Percentiles rank a stretch among this genome's conserved stretches.
These are phyloP conservation scores for Encephalitozoon intestinalis DNA, from an alignment of 371 early-diverging fungal genomes.

Conservation along the genomic window DNA sequence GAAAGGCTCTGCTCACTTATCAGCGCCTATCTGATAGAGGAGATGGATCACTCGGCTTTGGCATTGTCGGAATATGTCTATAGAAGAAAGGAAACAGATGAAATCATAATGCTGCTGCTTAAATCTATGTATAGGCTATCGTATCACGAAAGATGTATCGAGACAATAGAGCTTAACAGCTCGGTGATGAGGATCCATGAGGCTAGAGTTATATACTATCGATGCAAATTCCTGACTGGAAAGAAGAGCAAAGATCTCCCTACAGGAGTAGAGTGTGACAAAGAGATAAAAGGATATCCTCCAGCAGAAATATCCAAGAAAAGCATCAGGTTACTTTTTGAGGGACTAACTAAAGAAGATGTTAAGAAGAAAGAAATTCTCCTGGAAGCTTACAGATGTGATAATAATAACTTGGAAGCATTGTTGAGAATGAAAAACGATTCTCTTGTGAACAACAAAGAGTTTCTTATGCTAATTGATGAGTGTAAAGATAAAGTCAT, in stretches of 20 bases:
- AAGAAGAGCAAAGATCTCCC: background rate
- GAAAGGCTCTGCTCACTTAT: slow-evolving; percentile 2
- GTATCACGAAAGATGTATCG: slow-evolving; percentile 5
- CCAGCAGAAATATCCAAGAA: background rate
- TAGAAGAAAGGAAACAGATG: background rate
- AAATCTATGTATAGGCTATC: background rate
- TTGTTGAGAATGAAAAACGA: slow-evolving; percentile 21
- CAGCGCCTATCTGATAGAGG: background rate
- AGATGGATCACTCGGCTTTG: background rate
- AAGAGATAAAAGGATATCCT: background rate
- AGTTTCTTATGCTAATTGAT: background rate
- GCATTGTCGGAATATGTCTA: slow-evolving; percentile 9
- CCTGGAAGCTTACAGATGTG: slow-evolving; percentile 11
- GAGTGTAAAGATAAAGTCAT: background rate
- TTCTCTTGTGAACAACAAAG: background rate
- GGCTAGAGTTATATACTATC: slow-evolving; percentile 5
- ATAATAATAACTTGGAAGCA: slow-evolving; percentile 27
- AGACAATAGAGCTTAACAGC: slow-evolving; percentile 7
- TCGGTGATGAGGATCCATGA: background rate
- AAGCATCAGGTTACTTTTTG: slow-evolving; percentile 9
- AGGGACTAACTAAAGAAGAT: slow-evolving; percentile 20
- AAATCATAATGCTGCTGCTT: background rate
- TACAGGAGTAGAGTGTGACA: background rate
- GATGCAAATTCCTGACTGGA: background rate
- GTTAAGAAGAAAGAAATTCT: slow-evolving; percentile 16